phyloP scores from a whole-genome alignment of 2,329 filamentous ascomycete species.

The Cordyceps fumosorosea region DNA sequence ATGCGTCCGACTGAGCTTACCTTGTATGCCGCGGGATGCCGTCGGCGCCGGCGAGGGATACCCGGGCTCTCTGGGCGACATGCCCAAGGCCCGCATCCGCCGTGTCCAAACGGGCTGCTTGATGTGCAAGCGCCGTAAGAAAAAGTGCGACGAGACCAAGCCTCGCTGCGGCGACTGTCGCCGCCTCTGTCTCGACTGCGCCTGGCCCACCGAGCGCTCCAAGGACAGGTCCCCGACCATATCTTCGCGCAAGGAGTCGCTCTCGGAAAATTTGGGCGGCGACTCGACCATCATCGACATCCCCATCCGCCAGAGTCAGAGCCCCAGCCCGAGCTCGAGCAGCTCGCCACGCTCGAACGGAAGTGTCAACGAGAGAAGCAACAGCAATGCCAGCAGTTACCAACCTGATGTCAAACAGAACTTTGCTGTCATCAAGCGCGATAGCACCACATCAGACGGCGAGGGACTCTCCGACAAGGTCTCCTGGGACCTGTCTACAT shows the following conservation, averaged over 20 bases:
- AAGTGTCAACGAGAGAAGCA: slow-evolving; percentile 14
- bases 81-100: slow-evolving; percentile 27
- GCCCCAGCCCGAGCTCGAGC: slow-evolving; percentile 13
- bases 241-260: neutral
- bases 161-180: slow-evolving; percentile 34
- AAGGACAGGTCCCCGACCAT: slow-evolving; percentile 8
- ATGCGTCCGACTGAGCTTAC: slow-evolving; percentile 27
- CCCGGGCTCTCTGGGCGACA: slow-evolving; percentile 13
- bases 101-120: slow-evolving; percentile 34
- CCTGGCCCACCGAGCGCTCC: slow-evolving; percentile 23
- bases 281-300: slow-evolving; percentile 16
- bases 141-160: slow-evolving; percentile 41
- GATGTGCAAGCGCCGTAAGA: slow-evolving; percentile 40
- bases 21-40: slow-evolving; percentile 24
- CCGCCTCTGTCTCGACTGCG: slow-evolving; percentile 28
- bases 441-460: slow-evolving; percentile 10
- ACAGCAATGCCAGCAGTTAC: slow-evolving; percentile 16
- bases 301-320: slow-evolving; percentile 18
- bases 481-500: slow-evolving; percentile 20
- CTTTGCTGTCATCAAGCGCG: neutral
- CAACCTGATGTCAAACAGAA: neutral
- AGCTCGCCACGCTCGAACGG: slow-evolving; percentile 15
- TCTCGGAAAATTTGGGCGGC: neutral
- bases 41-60: slow-evolving; percentile 3
- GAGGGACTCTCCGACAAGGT: slow-evolving; percentile 17